Percentiles rank a stretch among this genome's conserved stretches.
Conservation (phyloP, 2,329 filamentous ascomycete species). For the Tolypocladium ovalisporum region DNA sequence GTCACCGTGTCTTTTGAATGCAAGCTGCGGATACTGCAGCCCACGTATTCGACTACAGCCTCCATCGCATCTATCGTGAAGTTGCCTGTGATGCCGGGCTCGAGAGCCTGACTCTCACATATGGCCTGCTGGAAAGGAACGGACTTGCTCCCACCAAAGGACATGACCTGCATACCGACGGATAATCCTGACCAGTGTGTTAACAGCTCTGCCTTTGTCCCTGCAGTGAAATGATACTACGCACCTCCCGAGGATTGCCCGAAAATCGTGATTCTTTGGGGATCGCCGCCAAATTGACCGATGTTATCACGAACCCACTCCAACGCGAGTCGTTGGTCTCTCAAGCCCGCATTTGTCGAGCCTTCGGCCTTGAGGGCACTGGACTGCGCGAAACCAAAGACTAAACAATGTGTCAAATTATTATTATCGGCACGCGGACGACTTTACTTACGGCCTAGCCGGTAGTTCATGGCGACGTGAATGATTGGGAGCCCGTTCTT, state of each 20-base stretch:
- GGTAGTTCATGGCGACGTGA: slow-evolving; percentile 23
- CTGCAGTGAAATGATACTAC: not conserved
- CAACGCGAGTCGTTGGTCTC: slow-evolving; percentile 38
- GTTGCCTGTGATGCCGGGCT: slow-evolving; percentile 37
- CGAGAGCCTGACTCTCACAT: slow-evolving; percentile 35
- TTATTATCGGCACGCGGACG: not conserved
- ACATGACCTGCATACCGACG: slow-evolving; percentile 35
- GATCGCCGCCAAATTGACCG: slow-evolving; percentile 53
- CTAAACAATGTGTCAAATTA: slow-evolving; percentile 2
- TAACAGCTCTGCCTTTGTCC: not conserved
- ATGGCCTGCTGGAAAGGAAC: slow-evolving; percentile 35
- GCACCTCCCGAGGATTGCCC: slow-evolving; percentile 19
- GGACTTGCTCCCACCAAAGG: slow-evolving; percentile 31
- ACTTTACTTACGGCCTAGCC: slow-evolving; percentile 10
- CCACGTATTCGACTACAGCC: slow-evolving; percentile 26
- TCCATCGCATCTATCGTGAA: slow-evolving; percentile 36
- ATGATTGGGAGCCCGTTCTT: slow-evolving; percentile 26
- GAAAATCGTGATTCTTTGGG: slow-evolving; percentile 42
- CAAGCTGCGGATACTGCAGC: slow-evolving; percentile 28
- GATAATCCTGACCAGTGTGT: slow-evolving; percentile 19
- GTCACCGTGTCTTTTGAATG: slow-evolving; percentile 30
- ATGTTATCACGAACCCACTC: slow-evolving; percentile 49
- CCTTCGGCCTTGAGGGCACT: slow-evolving; percentile 8
- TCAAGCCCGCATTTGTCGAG: slow-evolving; percentile 34
- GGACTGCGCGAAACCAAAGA: slow-evolving; percentile 16